Conservation (phyloP, 805 yeast species). For the Metschnikowia baotianmanensis region DNA sequence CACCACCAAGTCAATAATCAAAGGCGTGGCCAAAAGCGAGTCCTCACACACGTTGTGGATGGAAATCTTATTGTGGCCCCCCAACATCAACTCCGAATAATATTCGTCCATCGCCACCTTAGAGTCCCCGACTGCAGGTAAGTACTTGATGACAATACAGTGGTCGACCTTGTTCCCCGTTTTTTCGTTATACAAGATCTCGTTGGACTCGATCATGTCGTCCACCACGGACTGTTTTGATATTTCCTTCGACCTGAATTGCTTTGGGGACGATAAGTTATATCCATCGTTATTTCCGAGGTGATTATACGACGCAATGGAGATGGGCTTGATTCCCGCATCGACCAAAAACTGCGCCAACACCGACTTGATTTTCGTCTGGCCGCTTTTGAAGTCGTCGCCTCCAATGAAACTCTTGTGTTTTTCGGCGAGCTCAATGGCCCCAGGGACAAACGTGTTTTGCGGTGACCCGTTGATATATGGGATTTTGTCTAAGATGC, state of each 20-base stretch:
- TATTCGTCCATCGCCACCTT: constrained; percentile 99
- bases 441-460: constrained; percentile 96
- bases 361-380: constrained; percentile 94
- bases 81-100: constrained; percentile 94
- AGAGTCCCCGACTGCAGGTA: constrained; percentile 93
- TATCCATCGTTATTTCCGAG: constrained; percentile 95
- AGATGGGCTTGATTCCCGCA: constrained; percentile 93
- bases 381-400: constrained; percentile 96
- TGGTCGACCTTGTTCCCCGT: constrained; percentile 81
- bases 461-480: constrained; percentile 97
- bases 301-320: constrained; percentile 95
- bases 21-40: constrained; percentile 89
- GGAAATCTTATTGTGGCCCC: constrained; percentile 93
- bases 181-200: constrained; percentile 78
- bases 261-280: constrained; percentile 87
- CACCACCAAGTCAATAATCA: constrained; percentile 86
- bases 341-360: constrained; percentile 94
- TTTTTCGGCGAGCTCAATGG: constrained; percentile 81
- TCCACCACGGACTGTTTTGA: constrained; percentile 91
- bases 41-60: constrained; percentile 97
- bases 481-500: constrained; percentile 82
- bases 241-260: constrained; percentile 93
- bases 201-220: constrained; percentile 87
- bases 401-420: constrained; percentile 84
- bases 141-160: constrained; percentile 90